Evolutionary conservation across 257 asterid genomes (phyloP), one percentile per base, ranked within the genome.

Genomic region (Petrea volubilis): DNA sequence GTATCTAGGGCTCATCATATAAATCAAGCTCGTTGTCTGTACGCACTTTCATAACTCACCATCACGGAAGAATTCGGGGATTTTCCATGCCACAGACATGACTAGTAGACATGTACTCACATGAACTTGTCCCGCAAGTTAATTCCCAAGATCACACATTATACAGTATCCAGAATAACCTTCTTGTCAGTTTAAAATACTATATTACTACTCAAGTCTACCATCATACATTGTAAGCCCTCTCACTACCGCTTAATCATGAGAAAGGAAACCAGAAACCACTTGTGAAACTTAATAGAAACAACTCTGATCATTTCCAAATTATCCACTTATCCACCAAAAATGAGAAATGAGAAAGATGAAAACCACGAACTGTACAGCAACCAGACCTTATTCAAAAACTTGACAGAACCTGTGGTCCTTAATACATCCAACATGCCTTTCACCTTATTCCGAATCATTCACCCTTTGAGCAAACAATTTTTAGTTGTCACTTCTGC

Each of bases 381-480:
- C 34, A 18, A 56, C n/a, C 38, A 47, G 60, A 61, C 53, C 78
- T 33, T 60, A 47, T 68, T 80, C 80, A 66, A 70, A 50, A 60
- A 57, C 53, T 61, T 76, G 74, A 59, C 13, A 71, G 40, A 40
- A 60, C 38, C 31, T 10, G 23, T 12, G 73, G 70, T 57, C 46
- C 72, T 56, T 31, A 66, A 44, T 21, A 36, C 68, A 65, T 36
- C 72, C 49, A 63, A 43, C 82, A 57, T 49, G 29, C 44, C 77
- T 67, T 51, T 64, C 75, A 76, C 67, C 60, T 38, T 70, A 47
- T 60, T 81, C 81, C 80, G 70, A 44, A 64, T 44, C 46, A 72
- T 77, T 60, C 50, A 62, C 76, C 84, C 74, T 70, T 68, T 27
- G 74, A 72, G 70, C 62, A 77, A 58, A 68, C 14, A 70, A 70